Evolutionary conservation across 768 basidiomycete species (phyloP).

Genomic region (Rhizopogon salebrosus): DNA sequence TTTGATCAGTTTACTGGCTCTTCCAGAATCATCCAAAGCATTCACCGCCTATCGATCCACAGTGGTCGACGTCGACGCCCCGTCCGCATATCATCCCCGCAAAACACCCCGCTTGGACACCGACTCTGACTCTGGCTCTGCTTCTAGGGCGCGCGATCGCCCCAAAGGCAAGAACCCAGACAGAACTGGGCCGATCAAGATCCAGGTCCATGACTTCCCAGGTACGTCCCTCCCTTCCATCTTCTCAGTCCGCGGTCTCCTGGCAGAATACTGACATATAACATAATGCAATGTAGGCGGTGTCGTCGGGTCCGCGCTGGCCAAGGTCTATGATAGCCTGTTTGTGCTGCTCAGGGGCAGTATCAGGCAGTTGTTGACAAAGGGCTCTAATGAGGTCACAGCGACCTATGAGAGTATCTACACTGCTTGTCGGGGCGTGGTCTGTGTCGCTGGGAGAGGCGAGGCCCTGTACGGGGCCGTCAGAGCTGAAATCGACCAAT

Average conservation of each 20-base stretch:
- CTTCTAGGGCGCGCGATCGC: slow-evolving; percentile 45
- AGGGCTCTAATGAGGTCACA: slow-evolving; percentile 31
- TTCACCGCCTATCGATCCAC: slow-evolving; percentile 40
- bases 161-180: slow-evolving; percentile 18
- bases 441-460: slow-evolving; percentile 48
- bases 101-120: slow-evolving; percentile 64
- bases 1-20: slow-evolving; percentile 33
- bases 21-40: slow-evolving; percentile 48
- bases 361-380: slow-evolving; percentile 38
- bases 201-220: slow-evolving; percentile 42
- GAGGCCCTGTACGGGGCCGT: slow-evolving; percentile 55
- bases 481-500: slow-evolving; percentile 55
- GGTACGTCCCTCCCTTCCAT: slow-evolving; percentile 20
- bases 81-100: slow-evolving; percentile 54
- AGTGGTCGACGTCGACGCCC: slow-evolving; percentile 32
- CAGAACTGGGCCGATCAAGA: slow-evolving; percentile 35
- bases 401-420: slow-evolving; percentile 56
- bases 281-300: not conserved
- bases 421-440: slow-evolving; percentile 48
- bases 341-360: slow-evolving; percentile 29
- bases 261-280: not conserved
- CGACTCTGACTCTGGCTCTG: slow-evolving; percentile 66
- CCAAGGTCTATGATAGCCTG: slow-evolving; percentile 10
- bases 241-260: not conserved
- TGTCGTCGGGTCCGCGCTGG: not conserved